A percentile compares a stretch with the other conserved stretches of the same genome.
Evolutionary conservation across 306 rosid genomes (phyloP).

Genomic region (Hylodesmum podocarpum): DNA sequence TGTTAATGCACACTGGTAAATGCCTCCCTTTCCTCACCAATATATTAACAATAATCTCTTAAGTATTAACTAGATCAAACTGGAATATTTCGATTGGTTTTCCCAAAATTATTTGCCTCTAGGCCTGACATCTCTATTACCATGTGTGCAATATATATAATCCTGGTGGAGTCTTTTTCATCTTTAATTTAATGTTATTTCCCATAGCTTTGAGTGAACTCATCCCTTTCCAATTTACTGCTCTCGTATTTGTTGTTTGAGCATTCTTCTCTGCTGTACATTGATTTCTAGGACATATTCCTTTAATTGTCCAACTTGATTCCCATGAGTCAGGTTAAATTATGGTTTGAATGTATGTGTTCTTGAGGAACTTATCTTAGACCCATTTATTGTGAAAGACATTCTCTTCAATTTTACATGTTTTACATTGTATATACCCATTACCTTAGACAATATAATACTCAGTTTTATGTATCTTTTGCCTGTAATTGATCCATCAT

Average conservation of each 20-base stretch:
- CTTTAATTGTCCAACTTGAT: not conserved
- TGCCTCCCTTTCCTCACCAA: not conserved
- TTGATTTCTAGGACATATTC: slow-evolving; percentile 1
- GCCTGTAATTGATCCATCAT: not conserved
- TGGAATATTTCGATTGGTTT: not conserved
- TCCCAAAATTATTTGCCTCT: not conserved
- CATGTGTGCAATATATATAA: not conserved
- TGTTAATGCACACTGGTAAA: not conserved
- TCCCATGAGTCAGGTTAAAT: slow-evolving; percentile 5
- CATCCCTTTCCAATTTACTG: not conserved
- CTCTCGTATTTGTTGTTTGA: not conserved
- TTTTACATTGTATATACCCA: not conserved
- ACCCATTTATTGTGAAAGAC: not conserved
- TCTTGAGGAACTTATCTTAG: not conserved
- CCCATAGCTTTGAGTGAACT: not conserved
- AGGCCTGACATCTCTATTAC: not conserved
- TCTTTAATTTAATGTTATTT: not conserved
- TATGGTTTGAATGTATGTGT: not conserved
- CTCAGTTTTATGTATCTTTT: not conserved
- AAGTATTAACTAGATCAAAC: not conserved
- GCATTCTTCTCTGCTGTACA: not conserved
- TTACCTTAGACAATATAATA: not conserved
- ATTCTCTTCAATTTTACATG: not conserved
- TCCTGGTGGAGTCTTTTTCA: not conserved
- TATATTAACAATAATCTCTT: not conserved